Percentiles rank a stretch among this genome's conserved stretches.
phyloP scores from a whole-genome alignment of 306 rosid species.

The Herpetospermum pedunculosum region DNA sequence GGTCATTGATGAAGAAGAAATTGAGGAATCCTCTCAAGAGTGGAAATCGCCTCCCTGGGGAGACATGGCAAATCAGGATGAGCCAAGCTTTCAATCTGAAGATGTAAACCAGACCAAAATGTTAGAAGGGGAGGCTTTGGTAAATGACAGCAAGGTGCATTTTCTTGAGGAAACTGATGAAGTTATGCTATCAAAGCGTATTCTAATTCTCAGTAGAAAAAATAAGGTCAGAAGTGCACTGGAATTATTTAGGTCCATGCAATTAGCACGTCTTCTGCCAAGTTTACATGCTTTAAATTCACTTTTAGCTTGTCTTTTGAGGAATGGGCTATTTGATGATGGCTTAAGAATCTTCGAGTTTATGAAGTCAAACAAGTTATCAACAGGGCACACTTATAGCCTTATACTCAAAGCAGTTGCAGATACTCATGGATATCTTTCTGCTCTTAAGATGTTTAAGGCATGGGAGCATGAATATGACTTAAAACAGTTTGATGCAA shows the following conservation, averaged over 20 bases:
- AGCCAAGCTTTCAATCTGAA: conserved; percentile 14
- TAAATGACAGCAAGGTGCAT: conserved; percentile 23
- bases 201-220: conserved; percentile 68
- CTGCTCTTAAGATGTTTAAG: conserved; percentile 41
- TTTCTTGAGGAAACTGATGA: conserved; percentile 60
- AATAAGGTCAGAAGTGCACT: conserved; percentile 66
- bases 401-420: conserved; percentile 60
- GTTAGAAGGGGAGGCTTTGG: conserved; percentile 15
- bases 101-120: conserved; percentile 6
- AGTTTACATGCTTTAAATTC: conserved; percentile 72
- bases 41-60: conserved; percentile 38
- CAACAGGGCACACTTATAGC: conserved; percentile 68
- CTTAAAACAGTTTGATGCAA: conserved; percentile 38
- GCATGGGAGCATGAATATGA: conserved; percentile 36
- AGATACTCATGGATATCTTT: conserved; percentile 31
- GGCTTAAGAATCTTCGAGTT: conserved; percentile 47
- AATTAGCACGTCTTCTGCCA: conserved; percentile 53
- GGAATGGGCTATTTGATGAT: conserved; percentile 51
- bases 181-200: conserved; percentile 44
- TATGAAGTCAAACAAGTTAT: conserved; percentile 32
- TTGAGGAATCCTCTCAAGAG: conserved; percentile 19
- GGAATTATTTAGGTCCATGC: conserved; percentile 69
- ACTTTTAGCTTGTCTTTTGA: conserved; percentile 56
- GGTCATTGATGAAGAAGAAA: conserved; percentile 12
- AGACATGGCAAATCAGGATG: conserved; percentile 18